These are phyloP conservation scores for Prunus armeniaca DNA, from an alignment of 306 rosid species.

Conservation along the genomic window DNA sequence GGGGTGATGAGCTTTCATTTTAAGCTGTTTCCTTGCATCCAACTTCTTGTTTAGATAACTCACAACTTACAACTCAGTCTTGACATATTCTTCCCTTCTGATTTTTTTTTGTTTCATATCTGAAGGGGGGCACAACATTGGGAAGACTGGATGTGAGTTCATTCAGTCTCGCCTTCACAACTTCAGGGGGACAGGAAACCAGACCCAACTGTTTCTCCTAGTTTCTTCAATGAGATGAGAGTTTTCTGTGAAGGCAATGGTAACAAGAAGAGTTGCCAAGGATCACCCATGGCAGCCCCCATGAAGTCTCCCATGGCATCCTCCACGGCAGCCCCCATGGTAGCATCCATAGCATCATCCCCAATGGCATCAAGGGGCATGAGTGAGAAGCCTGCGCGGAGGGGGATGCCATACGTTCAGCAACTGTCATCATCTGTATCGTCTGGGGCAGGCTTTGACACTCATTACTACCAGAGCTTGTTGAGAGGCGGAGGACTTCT, in stretches of 20 bases:
- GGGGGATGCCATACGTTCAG: not conserved
- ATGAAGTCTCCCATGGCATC: too few relatives aligned
- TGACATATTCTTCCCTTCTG: too few relatives aligned
- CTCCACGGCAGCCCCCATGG: too few relatives aligned
- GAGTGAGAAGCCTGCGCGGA: not conserved
- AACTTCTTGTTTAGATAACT: too few relatives aligned
- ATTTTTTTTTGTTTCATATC: constrained; percentile 5
- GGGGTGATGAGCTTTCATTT: too few relatives aligned
- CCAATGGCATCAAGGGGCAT: not conserved
- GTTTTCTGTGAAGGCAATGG: constrained; percentile 34
- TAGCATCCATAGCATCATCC: too few relatives aligned
- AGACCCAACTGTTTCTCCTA: constrained; percentile 60
- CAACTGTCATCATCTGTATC: constrained; percentile 43
- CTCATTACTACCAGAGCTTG: constrained; percentile 63
- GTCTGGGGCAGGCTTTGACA: constrained; percentile 58
- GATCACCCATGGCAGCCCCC: not conserved
- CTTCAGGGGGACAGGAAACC: constrained; percentile 63
- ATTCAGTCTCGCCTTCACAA: constrained; percentile 57
- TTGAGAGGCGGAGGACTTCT: constrained; percentile 74
- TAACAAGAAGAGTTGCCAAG: not conserved
- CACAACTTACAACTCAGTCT: too few relatives aligned
- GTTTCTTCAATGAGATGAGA: constrained; percentile 57
- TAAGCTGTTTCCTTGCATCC: too few relatives aligned
- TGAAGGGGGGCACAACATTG: constrained; percentile 80
- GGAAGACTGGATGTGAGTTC: constrained; percentile 70